Base-by-base conservation (phyloP, 257 asterid species). In the Mitragyna speciosa region DNA sequence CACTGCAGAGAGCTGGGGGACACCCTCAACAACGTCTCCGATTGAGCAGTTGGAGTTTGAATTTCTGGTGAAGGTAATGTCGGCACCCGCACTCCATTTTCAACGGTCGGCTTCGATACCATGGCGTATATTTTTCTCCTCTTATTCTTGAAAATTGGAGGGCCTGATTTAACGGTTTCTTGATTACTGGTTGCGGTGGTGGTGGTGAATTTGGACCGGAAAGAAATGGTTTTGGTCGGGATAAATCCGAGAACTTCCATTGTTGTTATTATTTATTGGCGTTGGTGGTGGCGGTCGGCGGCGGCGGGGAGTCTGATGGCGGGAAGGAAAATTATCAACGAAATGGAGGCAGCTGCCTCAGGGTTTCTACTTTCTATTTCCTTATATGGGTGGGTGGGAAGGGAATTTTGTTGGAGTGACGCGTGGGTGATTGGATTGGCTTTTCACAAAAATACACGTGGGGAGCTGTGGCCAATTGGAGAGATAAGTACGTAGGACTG, bases 1-100 rank as follows among this genome's bases (percentile, higher is more conserved):
- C 93, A 87, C 77, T 83, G 93, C 83, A 94, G 70, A 30, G 98
- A 92, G 26, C 81, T 70, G 67, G 97, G 86, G 11, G 93, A 89
- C 48, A 84, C 91, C 43, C 58, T 85, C 76, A 72, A 52, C 78
- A 88, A 56, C 1, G 90, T 87, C 85, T 78, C 78, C 71, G 89
- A 78, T 58, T 66, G 80, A 71, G 69, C 39, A 36, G 39, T 80
- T 43, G 78, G 64, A 48, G 59, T 33, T 14, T 52, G 31, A 36
- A 20, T 19, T 31, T n/a, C 48, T 11, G 80, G 39, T 36, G 39
- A 75, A 31, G 77, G 20, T 48, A 74, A n/a, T 8, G 83, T 58
- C 5, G 82, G 36, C 24, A 63, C 66, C 81, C 63, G 59, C 28
- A 76, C 70, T 24, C 64, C 77, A 76, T 78, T 80, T 30, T 85